Evolutionary conservation across 1,139 yeast species (phyloP).

Genomic region (Pneumocystis sp.): DNA sequence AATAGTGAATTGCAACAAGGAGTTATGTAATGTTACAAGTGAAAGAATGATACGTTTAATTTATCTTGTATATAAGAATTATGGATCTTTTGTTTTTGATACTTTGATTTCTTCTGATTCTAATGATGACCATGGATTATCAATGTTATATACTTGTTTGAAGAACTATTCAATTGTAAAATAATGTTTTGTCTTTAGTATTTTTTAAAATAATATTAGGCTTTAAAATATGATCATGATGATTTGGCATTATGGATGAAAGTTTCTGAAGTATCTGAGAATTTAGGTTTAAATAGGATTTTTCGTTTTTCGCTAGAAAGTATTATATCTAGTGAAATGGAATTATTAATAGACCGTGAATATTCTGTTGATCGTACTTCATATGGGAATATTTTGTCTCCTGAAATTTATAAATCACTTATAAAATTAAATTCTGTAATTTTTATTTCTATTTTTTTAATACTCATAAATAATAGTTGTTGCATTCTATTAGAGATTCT

Average conservation of each 20-base stretch:
- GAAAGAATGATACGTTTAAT: conserved; percentile 62
- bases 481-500: background rate
- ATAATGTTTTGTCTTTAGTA: background rate
- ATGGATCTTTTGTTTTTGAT: conserved; percentile 57
- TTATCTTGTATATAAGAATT: conserved; percentile 63
- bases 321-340: conserved; percentile 4
- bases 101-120: background rate
- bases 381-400: conserved; percentile 18
- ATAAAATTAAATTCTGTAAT: conserved; percentile 18
- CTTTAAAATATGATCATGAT: conserved; percentile 22
- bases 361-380: background rate
- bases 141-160: conserved; percentile 14
- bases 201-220: conserved; percentile 11
- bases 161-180: conserved; percentile 20
- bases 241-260: conserved; percentile 21
- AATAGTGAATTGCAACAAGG: conserved; percentile 13
- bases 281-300: conserved; percentile 8
- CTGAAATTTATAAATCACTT: conserved; percentile 22
- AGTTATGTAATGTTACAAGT: conserved; percentile 28
- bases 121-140: background rate
- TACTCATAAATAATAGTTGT: background rate
- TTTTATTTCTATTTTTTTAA: background rate
- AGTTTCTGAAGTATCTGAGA: conserved; percentile 10
- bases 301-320: conserved; percentile 12
- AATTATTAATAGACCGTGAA: background rate